Percentiles rank a stretch among this genome's conserved stretches.
phyloP scores from a whole-genome alignment of 2,329 filamentous ascomycete species.

The Penicillium sclerotiorum region DNA sequence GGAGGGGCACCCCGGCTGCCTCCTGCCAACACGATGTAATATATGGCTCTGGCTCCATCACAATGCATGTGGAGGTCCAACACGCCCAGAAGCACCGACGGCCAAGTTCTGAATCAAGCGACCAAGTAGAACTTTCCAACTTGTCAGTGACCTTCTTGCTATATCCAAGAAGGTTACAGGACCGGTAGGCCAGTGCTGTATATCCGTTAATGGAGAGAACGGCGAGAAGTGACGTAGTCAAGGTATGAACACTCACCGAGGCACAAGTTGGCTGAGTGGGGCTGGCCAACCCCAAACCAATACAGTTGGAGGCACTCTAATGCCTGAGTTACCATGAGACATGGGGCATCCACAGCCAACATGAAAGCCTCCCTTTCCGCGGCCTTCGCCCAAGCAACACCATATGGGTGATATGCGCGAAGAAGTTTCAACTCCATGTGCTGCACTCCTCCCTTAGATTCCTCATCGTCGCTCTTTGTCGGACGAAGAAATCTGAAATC shows the following conservation, averaged over 20 bases:
- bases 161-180: constrained; percentile 1
- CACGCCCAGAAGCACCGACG: constrained; percentile 7
- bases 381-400: not conserved
- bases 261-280: not conserved
- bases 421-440: not conserved
- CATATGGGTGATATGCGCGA: not conserved
- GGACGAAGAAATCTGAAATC: not conserved
- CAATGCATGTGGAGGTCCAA: constrained; percentile 7
- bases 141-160: not conserved
- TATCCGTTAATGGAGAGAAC: not conserved
- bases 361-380: not conserved
- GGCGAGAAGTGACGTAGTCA: not conserved
- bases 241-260: not conserved
- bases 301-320: not conserved
- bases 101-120: not conserved
- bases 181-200: constrained; percentile 1
- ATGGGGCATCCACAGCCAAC: not conserved
- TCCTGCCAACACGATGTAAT: constrained; percentile 2
- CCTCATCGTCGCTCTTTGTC: not conserved
- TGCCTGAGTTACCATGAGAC: not conserved
- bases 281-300: constrained; percentile 5
- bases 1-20: constrained; percentile 2
- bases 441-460: not conserved
- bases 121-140: not conserved
- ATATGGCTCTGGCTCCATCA: constrained; percentile 7